Evolutionary conservation across 257 asterid species (phyloP).

Genomic region (Solanum clarkiae): DNA sequence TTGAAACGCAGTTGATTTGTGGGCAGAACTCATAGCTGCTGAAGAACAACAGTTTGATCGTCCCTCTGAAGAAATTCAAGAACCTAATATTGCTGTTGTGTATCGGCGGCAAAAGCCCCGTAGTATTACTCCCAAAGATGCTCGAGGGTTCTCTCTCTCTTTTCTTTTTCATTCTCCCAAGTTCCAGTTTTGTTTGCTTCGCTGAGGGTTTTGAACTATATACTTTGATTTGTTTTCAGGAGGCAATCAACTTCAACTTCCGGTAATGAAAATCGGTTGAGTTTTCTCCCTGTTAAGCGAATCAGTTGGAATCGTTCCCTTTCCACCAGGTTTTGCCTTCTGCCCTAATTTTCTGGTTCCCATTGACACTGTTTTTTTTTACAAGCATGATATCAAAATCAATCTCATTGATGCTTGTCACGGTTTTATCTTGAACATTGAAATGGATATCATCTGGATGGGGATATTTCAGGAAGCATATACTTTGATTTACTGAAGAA

Average conservation of each 20-base stretch:
- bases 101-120: constrained; percentile 33
- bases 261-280: constrained; percentile 25
- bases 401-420: neutral
- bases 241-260: constrained; percentile 41
- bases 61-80: constrained; percentile 9
- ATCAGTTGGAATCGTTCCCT: constrained; percentile 84
- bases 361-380: neutral
- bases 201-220: neutral
- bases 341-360: constrained; percentile 9
- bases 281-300: constrained; percentile 42
- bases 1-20: constrained; percentile 32
- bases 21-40: constrained; percentile 38
- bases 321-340: constrained; percentile 51
- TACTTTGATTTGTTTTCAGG: constrained; percentile 25
- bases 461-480: neutral
- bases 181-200: neutral
- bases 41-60: constrained; percentile 21
- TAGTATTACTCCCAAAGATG: constrained; percentile 9
- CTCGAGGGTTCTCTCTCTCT: constrained; percentile 19
- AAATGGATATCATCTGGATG: neutral
- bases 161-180: neutral
- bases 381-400: neutral
- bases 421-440: neutral
- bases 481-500: neutral
- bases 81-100: constrained; percentile 31